phyloP scores from a whole-genome alignment of 305 asterid species.

The Andrographis paniculata region DNA sequence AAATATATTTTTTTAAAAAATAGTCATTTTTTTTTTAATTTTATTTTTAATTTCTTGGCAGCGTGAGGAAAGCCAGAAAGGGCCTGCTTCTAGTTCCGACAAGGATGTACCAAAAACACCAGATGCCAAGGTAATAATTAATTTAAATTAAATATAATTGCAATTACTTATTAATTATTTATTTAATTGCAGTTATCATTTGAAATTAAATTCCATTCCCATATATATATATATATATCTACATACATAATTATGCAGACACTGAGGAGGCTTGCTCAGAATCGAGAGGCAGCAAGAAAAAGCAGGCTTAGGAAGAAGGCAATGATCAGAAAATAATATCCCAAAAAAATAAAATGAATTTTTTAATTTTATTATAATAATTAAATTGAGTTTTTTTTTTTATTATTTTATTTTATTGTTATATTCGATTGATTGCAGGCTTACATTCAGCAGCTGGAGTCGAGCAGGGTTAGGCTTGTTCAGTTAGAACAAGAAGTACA shows the following conservation, averaged over 20 bases:
- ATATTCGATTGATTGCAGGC: slow-evolving; percentile 35
- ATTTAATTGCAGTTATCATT: not conserved
- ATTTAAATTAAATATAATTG: not conserved
- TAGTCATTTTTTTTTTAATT: not conserved
- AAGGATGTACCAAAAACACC: slow-evolving; percentile 13
- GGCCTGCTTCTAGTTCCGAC: slow-evolving; percentile 9
- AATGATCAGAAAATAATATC: no score
- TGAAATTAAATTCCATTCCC: not conserved
- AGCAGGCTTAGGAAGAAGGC: slow-evolving; percentile 89
- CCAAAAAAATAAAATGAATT: no score
- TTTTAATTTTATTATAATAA: no score
- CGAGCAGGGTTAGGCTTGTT: slow-evolving; percentile 78
- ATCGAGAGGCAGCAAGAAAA: slow-evolving; percentile 98
- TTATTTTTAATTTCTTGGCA: not conserved
- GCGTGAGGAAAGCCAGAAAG: slow-evolving; percentile 7
- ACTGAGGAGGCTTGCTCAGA: slow-evolving; percentile 91
- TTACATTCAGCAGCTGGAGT: slow-evolving; percentile 92
- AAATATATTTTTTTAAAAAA: not conserved
- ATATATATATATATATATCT: not conserved
- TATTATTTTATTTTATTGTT: not conserved
- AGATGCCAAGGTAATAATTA: slow-evolving; percentile 7
- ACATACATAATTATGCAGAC: slow-evolving; percentile 29
- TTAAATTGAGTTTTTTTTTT: not conserved
- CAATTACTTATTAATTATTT: not conserved
- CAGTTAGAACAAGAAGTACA: slow-evolving; percentile 83